Evolutionary conservation across 139 green algal genomes (phyloP), one percentile per base, ranked within the genome.

Genomic region (Micromonas pusilla): DNA sequence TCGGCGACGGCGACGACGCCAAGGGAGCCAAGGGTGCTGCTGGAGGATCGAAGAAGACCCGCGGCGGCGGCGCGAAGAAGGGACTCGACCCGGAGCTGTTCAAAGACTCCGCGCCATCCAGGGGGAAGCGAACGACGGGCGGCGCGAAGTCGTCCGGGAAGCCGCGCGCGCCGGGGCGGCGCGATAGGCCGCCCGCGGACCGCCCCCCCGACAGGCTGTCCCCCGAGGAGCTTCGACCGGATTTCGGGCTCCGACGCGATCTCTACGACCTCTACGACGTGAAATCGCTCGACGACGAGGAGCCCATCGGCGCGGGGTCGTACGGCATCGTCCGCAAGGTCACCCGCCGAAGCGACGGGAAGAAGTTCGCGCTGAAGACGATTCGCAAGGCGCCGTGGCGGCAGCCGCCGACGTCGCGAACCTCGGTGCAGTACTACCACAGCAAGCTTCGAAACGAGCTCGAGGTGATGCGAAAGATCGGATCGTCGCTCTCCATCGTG

Each of bases 381-480:
- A 45, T 78, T n/a, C 60, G 30, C 31, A 78, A 78, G 72, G 57
- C 72, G 3, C 72, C 72, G 57, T 70, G 54, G 72, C 25, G 13
- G 19, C 16, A 68, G 33, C 26, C 33, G 32, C 54, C 54, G 72
- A 62, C 31, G 52, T 32, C 20, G 1, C 39, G 39, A 4, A 52
- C 52, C 19, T 28, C 32, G 3, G 72, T 78, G 52, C 28, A 78
- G 33, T 71, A 70, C 62, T 81, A 81, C 52, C 76, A 77, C 37
- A 13, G 23, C 21, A 82, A 82, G 45, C n/a, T 82, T 31, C 36
- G 33, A 23, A 77, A 70, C 64, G 77, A 82, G 52, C 28, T 82
- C 5, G 77, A 85, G 28, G 52, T 79, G 19, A 80, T 83, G 77
- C 38, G 77, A 52, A 39, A 68, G 2, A 72, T 85, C 16, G 77